Percentiles rank a stretch among this genome's conserved stretches.
These are phyloP conservation scores for Tricladium varicosporioides DNA, from an alignment of 2,329 filamentous ascomycete genomes.

Conservation along the genomic window DNA sequence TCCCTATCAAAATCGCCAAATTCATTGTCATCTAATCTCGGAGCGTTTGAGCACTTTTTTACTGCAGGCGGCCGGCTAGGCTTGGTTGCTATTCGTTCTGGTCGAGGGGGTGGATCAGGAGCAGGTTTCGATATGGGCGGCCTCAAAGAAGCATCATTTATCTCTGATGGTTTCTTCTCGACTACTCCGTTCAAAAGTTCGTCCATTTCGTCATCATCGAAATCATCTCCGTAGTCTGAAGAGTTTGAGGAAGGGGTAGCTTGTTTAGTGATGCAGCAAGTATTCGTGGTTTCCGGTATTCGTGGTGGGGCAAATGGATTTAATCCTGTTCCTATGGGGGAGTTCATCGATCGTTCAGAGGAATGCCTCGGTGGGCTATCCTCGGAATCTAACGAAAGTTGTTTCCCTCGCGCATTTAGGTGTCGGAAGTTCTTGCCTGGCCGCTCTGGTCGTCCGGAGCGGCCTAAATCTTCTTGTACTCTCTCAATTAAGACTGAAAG, in stretches of 20 bases:
- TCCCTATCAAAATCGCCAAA: conserved; percentile 68
- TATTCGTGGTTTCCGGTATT: neutral
- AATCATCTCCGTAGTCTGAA: conserved; percentile 34
- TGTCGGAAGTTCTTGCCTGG: too few species aligned
- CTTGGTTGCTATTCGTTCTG: neutral
- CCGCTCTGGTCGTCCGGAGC: conserved; percentile 26
- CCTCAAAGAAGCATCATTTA: neutral
- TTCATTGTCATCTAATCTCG: conserved; percentile 46
- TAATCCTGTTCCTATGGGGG: neutral
- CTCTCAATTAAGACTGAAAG: conserved; percentile 63
- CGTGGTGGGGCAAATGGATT: neutral
- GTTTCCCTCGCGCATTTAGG: too few species aligned
- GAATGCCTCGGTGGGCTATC: conserved; percentile 34
- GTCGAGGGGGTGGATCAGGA: conserved; percentile 1
- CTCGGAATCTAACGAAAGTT: conserved; percentile 33
- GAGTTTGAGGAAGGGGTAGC: conserved; percentile 12
- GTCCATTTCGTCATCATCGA: conserved; percentile 53
- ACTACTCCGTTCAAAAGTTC: conserved; percentile 48
- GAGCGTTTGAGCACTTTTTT: neutral
- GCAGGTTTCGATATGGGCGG: conserved; percentile 3
- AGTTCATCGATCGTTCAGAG: conserved; percentile 1
- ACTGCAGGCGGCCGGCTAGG: neutral
- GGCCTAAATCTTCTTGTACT: conserved; percentile 51
- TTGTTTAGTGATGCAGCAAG: neutral
- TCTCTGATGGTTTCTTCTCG: conserved; percentile 40